Percentiles rank a stretch among this genome's conserved stretches.
Evolutionary conservation across 306 rosid genomes (phyloP).

Genomic region (Lathyrus oleraceus): DNA sequence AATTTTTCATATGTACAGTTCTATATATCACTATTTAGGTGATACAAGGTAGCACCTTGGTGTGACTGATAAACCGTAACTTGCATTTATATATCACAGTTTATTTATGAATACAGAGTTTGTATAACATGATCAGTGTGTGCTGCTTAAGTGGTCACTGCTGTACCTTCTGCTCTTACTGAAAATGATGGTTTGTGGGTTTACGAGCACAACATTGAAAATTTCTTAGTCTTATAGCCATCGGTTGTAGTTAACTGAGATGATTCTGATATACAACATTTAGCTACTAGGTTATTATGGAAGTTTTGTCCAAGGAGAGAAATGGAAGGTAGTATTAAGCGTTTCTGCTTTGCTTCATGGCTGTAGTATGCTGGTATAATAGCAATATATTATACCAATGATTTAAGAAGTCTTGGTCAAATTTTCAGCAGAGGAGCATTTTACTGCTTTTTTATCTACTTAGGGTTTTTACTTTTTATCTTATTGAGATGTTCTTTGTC

Average conservation of each 20-base stretch:
- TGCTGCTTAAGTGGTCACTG: conserved; percentile 22
- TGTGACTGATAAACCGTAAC: conserved; percentile 7
- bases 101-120: conserved; percentile 18
- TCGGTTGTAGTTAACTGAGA: conserved; percentile 5
- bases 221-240: conserved; percentile 7
- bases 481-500: conserved; percentile 32
- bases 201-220: not conserved
- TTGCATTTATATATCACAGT: conserved; percentile 11
- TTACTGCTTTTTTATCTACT: conserved; percentile 12
- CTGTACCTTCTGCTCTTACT: conserved; percentile 15
- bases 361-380: conserved; percentile 19
- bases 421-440: conserved; percentile 23
- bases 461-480: conserved; percentile 28
- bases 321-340: not conserved
- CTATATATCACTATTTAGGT: not conserved
- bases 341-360: conserved; percentile 3
- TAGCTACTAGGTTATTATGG: conserved; percentile 8
- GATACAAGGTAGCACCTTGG: not conserved
- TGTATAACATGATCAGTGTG: conserved; percentile 17
- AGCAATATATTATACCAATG: conserved; percentile 11
- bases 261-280: conserved; percentile 1
- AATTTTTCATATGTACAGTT: no score
- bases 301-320: conserved; percentile 5
- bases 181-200: conserved; percentile 18
- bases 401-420: conserved; percentile 12